A percentile compares a stretch with the other conserved stretches of the same genome.
phyloP scores from a whole-genome alignment of 306 rosid genomes.

The Pterocarpus macrocarpus region DNA sequence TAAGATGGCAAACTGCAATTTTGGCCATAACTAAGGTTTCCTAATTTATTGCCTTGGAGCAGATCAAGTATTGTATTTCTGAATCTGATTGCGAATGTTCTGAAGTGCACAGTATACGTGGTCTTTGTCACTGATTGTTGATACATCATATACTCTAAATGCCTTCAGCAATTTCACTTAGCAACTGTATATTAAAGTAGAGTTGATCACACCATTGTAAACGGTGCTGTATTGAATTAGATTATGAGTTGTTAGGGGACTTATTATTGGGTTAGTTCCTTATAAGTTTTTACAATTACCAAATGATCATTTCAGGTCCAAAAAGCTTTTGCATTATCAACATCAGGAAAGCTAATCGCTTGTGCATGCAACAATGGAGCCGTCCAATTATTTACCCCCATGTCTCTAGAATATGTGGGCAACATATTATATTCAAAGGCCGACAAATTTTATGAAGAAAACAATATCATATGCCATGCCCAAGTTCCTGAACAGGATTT shows the following conservation, averaged over 20 bases:
- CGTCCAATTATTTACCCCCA: slow-evolving; percentile 61
- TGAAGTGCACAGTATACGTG: neutral
- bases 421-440: slow-evolving; percentile 64
- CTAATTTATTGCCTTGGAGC: neutral
- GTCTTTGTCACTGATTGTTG: slow-evolving; percentile 2
- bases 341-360: slow-evolving; percentile 70
- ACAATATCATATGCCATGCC: slow-evolving; percentile 40
- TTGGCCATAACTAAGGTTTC: slow-evolving; percentile 5
- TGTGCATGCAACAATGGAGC: slow-evolving; percentile 83
- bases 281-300: slow-evolving; percentile 32
- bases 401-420: slow-evolving; percentile 64
- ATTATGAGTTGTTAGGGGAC: slow-evolving; percentile 25
- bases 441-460: slow-evolving; percentile 51
- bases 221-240: slow-evolving; percentile 27
- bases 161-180: neutral
- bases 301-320: slow-evolving; percentile 62
- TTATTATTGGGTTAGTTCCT: slow-evolving; percentile 21
- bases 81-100: neutral
- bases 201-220: slow-evolving; percentile 33
- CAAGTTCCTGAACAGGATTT: slow-evolving; percentile 52
- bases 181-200: neutral
- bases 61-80: neutral
- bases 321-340: slow-evolving; percentile 71
- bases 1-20: slow-evolving; percentile 23
- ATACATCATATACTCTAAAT: slow-evolving; percentile 1